Evolutionary conservation across 2,329 filamentous ascomycete genomes (phyloP), one percentile per base, ranked within the genome.

Genomic region (Fusarium odoratissimum): DNA sequence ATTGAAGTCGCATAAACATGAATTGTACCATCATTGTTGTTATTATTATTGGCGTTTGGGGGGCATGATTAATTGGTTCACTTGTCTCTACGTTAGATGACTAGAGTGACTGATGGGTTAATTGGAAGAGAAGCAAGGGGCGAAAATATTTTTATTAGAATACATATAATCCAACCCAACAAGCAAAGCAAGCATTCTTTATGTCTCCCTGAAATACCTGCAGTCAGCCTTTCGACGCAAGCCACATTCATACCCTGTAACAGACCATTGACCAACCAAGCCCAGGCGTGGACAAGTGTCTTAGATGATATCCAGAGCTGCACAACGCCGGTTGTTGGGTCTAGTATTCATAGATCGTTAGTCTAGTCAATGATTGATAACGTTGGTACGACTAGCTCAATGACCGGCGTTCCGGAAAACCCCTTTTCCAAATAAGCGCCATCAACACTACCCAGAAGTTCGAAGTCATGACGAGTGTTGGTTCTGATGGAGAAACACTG

Each of bases 1-100:
- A 70, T 78, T 23, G 38, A 69, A 13, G 52, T 76, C 8, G 66
- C 21, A 14, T 64, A 69, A 25, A 11, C 28, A 38, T 8, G 41
- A 23, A 21, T 44, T 31, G 38, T 9, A n/a, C 51, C 65, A 28
- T n/a, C 40, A 31, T 16, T 8, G 21, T 19, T n/a, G 13, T 49
- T 23, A 9, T 23, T 49, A 19, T 33, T 49, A 49, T 33, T 28
- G 51, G 66, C 58, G 66, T 69, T 21, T 57, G 14, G 38, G 64
- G 16, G 28, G 48, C 37, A 49, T 38, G 42, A 49, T 37, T 58
- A 12, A 57, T 45, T 48, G 54, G 46, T 41, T 38, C 31, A 28
- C 30, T 52, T 59, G 30, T 57, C 30, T 28, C 17, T 17, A 19
- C 25, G 16, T 41, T 44, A 31, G 23, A 37, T 35, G 38, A 25